These are phyloP conservation scores for Dactylella cylindrospora DNA, from an alignment of 2,329 filamentous ascomycete genomes.

Conservation along the genomic window DNA sequence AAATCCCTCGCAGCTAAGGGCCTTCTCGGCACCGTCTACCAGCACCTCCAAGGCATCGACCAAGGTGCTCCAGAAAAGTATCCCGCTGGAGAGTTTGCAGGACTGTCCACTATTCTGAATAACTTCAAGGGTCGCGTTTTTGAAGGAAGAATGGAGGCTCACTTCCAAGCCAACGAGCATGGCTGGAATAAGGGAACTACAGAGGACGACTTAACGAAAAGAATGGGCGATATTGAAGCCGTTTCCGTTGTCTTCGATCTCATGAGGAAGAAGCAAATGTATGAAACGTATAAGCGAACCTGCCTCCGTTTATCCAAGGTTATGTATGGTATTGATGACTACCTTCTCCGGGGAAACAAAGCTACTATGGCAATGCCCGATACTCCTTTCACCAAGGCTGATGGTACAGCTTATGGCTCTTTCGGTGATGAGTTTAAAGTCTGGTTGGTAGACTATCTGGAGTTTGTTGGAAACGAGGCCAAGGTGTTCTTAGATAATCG, in stretches of 20 bases:
- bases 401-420: slow-evolving; percentile 4
- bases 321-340: slow-evolving; percentile 18
- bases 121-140: slow-evolving; percentile 2
- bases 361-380: not conserved
- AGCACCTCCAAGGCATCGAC: slow-evolving; percentile 11
- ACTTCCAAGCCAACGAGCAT: slow-evolving; percentile 6
- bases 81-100: slow-evolving; percentile 3
- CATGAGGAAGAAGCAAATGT: slow-evolving; percentile 2
- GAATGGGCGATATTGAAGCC: slow-evolving; percentile 10
- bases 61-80: slow-evolving; percentile 6
- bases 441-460: not conserved
- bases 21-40: not conserved
- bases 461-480: not conserved
- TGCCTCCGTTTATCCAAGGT: slow-evolving; percentile 2
- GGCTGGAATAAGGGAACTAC: slow-evolving; percentile 5
- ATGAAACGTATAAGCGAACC: slow-evolving; percentile 4
- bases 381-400: slow-evolving; percentile 3
- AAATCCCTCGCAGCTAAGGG: slow-evolving; percentile 3
- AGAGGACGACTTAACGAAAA: not conserved
- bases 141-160: slow-evolving; percentile 1
- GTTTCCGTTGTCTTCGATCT: slow-evolving; percentile 9
- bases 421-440: slow-evolving; percentile 10
- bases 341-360: slow-evolving; percentile 11
- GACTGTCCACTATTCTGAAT: slow-evolving; percentile 4
- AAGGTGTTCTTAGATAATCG: slow-evolving; percentile 10